Conservation (phyloP, 192 early-diverging fungal species). For the Podila epigama region DNA sequence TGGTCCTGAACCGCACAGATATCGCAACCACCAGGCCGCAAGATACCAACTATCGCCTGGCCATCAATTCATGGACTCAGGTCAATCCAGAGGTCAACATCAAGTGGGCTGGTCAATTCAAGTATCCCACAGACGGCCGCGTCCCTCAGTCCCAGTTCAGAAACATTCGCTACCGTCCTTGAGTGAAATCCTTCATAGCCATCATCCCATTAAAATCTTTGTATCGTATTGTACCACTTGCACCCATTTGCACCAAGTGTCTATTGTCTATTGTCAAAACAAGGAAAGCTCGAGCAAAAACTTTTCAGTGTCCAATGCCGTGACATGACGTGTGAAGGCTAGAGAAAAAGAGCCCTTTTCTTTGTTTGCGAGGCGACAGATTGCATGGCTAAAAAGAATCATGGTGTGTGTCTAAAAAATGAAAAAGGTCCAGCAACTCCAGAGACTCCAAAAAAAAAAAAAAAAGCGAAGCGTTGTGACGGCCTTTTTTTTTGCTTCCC, state of each 20-base stretch:
- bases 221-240: not conserved
- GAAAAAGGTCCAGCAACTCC: too few relatives aligned
- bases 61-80: conserved; percentile 40
- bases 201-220: not conserved
- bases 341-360: too few relatives aligned
- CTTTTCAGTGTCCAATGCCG: too few relatives aligned
- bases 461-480: too few relatives aligned
- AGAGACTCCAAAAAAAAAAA: too few relatives aligned
- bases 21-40: conserved; percentile 19
- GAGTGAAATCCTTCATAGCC: too few relatives aligned
- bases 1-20: conserved; percentile 30
- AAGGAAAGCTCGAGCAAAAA: not conserved
- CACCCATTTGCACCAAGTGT: not conserved
- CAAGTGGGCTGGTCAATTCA: conserved; percentile 33
- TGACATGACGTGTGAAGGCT: too few relatives aligned
- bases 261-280: too few relatives aligned
- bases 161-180: conserved; percentile 35
- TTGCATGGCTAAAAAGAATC: too few relatives aligned
- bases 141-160: conserved; percentile 32
- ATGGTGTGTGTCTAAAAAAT: too few relatives aligned
- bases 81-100: conserved; percentile 37
- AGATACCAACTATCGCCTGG: conserved; percentile 25
- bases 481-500: too few relatives aligned
- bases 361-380: too few relatives aligned
- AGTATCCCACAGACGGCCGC: conserved; percentile 14